phyloP scores from a whole-genome alignment of 495 filamentous ascomycete species.

The Penicillium atrosanguineum region DNA sequence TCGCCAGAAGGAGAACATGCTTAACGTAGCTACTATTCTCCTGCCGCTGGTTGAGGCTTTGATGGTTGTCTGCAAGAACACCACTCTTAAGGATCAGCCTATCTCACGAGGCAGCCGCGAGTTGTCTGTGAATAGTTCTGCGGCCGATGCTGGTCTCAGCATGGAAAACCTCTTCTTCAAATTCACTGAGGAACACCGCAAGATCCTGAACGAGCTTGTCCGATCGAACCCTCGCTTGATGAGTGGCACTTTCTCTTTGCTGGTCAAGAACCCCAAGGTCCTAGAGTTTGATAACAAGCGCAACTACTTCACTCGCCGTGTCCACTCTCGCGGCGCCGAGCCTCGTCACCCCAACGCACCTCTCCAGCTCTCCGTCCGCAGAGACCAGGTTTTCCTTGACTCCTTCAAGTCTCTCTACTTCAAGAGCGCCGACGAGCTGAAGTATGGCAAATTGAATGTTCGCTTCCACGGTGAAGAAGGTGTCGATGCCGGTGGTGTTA shows the following conservation, averaged over 20 bases:
- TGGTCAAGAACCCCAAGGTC: constrained; percentile 98
- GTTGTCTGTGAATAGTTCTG: constrained; percentile 70
- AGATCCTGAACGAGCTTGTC: constrained; percentile 97
- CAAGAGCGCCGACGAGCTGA: constrained; percentile 93
- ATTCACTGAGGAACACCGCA: constrained; percentile 97
- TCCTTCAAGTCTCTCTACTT: constrained; percentile 95
- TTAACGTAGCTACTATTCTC: constrained; percentile 94
- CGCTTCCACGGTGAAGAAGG: constrained; percentile 97
- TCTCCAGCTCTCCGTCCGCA: constrained; percentile 84
- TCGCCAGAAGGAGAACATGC: constrained; percentile 85
- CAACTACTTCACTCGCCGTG: constrained; percentile 93
- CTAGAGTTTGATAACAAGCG: constrained; percentile 99
- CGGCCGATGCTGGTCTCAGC: constrained; percentile 62
- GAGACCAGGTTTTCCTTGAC: constrained; percentile 96
- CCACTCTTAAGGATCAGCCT: constrained; percentile 69
- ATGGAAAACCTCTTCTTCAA: constrained; percentile 95
- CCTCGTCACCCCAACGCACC: constrained; percentile 66
- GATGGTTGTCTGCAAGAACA: constrained; percentile 99
- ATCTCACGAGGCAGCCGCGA: constrained; percentile 61
- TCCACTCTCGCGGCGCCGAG: constrained; percentile 72
- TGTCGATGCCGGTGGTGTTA: constrained; percentile 96
- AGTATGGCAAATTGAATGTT: constrained; percentile 96
- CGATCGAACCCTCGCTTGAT: constrained; percentile 95
- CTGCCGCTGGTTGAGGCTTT: constrained; percentile 90
- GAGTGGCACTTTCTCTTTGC: constrained; percentile 92